Base-by-base conservation (phyloP, 2,329 filamentous ascomycete species). In the Pestalotiopsis sp. region DNA sequence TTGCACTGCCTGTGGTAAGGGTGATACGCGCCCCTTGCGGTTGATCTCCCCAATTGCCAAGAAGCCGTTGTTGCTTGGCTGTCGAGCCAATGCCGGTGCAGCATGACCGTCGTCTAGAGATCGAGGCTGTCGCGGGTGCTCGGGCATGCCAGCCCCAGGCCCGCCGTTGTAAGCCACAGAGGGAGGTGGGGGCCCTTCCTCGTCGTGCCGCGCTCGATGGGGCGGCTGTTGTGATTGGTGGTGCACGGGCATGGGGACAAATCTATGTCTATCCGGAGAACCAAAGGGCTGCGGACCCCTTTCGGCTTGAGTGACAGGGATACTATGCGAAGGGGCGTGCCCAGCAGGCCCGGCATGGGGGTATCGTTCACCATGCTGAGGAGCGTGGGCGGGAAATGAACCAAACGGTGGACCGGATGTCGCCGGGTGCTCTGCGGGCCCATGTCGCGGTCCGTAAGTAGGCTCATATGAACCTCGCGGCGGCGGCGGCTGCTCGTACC, bases 1-100 rank as follows among this genome's bases (percentile, higher is more conserved):
- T 76, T 98, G 94, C 0, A 98, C 94, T 24, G 95, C 94, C 78
- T 98, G 95, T 1, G 95, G 95, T 17, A 98, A 83, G 1, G 95
- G 95, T 9, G 95, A 98, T 52, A 94, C 86, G 62, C 94, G 90
- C 1, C 94, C 94, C 71, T 91, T 92, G 65, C 93, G 89, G 75
- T 94, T 94, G 68, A 91, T 90, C 67, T 93, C 91, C 73, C 97
- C 93, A 11, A 97, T 86, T 3, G 89, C 90, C n/a, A 97, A 83
- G 57, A 97, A 84, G 48, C 88, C 90, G 20, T 30, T 20, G 69
- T 92, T 90, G 69, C 92, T 85, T 68, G 85, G 89, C 61, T 87
- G 86, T 9, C 80, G 81, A 65, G 87, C 85, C 48, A 88, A 84
- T 55, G 88, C 84, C 39, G 87, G 84, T 24, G 62, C 65, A 22